Evolutionary conservation across 2,329 filamentous ascomycete species (phyloP), one percentile per base, ranked within the genome.

Genomic region (Teratosphaeria pseudoeucalypti): DNA sequence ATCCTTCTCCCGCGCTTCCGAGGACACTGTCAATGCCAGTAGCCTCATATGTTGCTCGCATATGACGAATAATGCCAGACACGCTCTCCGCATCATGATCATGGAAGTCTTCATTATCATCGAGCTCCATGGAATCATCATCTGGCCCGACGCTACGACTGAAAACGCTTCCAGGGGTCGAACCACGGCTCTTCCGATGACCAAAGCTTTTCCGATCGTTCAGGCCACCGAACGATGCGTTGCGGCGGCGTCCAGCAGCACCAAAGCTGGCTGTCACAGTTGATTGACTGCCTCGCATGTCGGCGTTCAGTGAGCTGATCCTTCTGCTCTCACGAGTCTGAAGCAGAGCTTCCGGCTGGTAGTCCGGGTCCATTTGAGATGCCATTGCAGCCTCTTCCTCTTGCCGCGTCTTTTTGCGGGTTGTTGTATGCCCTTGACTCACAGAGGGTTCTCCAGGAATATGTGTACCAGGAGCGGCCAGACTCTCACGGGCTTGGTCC

Each of bases 291-390:
- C 74, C 66, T 58, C 75, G 69, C 57, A 75, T 78, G 58, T 78
- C 77, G 16, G 83, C 81, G 61, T 87, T 94, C 10, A 89, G 87
- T 16, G 92, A 97, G 76, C 94, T 99, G 29, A 97, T 88, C 56
- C 94, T 84, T 52, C 94, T 85, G n/a, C 83, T 84, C 52, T 83
- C 81, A 63, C 81, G 81, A 29, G 65, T 54, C 54, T 80, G 78
- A 55, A 81, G 79, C 34, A 81, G 77, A 10, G 58, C 60, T n/a
- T 57, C 58, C 58, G 72, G 69, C 49, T 75, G 73, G 56, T 73
- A 79, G 56, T 79, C 77, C 19, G 78, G 78, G 60, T 80, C 78
- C 58, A 80, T 73, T 56, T 78, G 77, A 6, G 77, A 79, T 11
- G 76, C 76, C 67, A 80, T 77, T 7, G 70, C 75, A 58, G 77